Conservation (phyloP, 2,329 filamentous ascomycete genomes). For the Ambrosiella cleistominuta region DNA sequence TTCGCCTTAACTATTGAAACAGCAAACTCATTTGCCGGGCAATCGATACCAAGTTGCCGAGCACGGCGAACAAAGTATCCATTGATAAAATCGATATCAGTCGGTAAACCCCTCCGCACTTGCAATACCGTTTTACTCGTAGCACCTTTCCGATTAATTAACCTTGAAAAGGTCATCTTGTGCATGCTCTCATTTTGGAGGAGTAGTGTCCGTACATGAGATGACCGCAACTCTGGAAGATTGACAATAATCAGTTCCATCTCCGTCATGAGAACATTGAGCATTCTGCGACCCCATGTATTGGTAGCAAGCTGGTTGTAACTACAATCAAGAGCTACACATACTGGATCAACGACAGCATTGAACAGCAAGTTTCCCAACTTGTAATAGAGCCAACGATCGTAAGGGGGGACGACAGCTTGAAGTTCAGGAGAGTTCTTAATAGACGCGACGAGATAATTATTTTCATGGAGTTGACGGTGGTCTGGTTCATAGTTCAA, state of each 20-base stretch:
- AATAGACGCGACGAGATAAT: slow-evolving; percentile 9
- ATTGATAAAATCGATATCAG: slow-evolving; percentile 73
- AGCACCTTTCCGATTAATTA: slow-evolving; percentile 37
- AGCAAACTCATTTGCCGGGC: slow-evolving; percentile 56
- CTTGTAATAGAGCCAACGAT: slow-evolving; percentile 51
- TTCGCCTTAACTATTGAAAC: slow-evolving; percentile 58
- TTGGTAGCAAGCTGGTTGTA: slow-evolving; percentile 59
- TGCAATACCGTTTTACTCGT: slow-evolving; percentile 50
- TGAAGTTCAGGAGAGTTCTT: slow-evolving; percentile 11
- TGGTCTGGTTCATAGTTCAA: slow-evolving; percentile 6
- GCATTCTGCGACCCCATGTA: slow-evolving; percentile 43
- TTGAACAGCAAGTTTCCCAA: slow-evolving; percentile 63
- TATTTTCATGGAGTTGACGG: not conserved
- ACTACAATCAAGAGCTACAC: slow-evolving; percentile 56
- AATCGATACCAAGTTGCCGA: slow-evolving; percentile 52
- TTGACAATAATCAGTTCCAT: slow-evolving; percentile 51
- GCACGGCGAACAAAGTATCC: slow-evolving; percentile 70
- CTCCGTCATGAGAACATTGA: slow-evolving; percentile 57
- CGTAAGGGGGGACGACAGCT: slow-evolving; percentile 20
- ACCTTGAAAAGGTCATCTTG: slow-evolving; percentile 37
- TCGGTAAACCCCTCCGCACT: slow-evolving; percentile 40
- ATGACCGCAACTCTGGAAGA: slow-evolving; percentile 54
- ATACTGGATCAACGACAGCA: slow-evolving; percentile 63
- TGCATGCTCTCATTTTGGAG: slow-evolving; percentile 44
- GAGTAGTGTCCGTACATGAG: slow-evolving; percentile 36